Evolutionary conservation across 257 asterid genomes (phyloP), one percentile per base, ranked within the genome.

Genomic region (Paraleonurus japonicus): DNA sequence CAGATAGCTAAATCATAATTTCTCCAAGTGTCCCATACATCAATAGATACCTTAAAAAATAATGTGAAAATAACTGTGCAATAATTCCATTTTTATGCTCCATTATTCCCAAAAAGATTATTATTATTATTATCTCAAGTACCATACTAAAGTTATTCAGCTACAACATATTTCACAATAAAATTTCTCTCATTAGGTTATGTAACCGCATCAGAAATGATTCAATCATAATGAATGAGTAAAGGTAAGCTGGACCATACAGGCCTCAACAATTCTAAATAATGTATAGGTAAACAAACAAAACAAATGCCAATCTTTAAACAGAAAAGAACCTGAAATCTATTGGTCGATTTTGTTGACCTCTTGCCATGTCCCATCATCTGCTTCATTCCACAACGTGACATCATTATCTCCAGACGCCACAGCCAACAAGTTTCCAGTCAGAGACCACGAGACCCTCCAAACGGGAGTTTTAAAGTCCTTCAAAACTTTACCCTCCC

Each of bases 401-500:
- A 89, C 85, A 48, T 67, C 81, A 57, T 87, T 89, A 75, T 87
- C 95, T 65, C 97, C 96, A 22, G 92, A 81, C 2, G 97, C 93
- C 48, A 91, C 95, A 0, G 97, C 95, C 81, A 89, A 75, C 80
- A 89, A 80, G 69, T 91, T 89, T 64, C 96, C 95, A 2, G 96
- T 91, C 76, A 89, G 74, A 53, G 96, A 89, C 96, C 97, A 91
- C 2, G 97, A 91, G 10, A 90, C 95, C 83, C 96, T 85, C 97
- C 97, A 90, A 66, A 89, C 97, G 9, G 97, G 91, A 15, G 70
- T 45, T 75, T 83, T 78, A 22, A 92, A 92, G 85, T 89, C 95
- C 70, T 83, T 92, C 85, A 92, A 73, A 50, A 87, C 89, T 57
- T 81, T 86, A 22, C 98, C 94, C 67, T 89, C 84, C 94, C 95